phyloP scores from a whole-genome alignment of 139 green algal genomes.

The Chlorella sp. region DNA sequence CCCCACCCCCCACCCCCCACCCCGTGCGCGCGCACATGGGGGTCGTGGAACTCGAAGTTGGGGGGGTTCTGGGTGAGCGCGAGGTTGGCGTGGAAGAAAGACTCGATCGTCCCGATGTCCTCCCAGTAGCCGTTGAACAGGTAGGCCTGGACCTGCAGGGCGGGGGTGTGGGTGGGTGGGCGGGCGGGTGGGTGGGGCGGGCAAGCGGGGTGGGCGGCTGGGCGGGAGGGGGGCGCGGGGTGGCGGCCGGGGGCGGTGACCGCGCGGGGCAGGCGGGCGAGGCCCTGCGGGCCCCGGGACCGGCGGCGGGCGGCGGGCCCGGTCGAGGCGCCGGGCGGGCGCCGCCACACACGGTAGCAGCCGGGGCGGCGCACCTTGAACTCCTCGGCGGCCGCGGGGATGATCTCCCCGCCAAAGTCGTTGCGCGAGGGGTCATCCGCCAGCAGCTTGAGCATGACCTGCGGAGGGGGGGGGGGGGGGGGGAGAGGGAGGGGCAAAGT shows the following conservation, averaged over 20 bases:
- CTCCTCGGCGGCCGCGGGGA: slow-evolving; percentile 73
- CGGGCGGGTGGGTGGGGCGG: neutral
- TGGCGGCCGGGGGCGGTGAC: too few species aligned
- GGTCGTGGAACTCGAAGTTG: slow-evolving; percentile 98
- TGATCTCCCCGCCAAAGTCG: slow-evolving; percentile 99
- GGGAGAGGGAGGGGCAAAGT: neutral
- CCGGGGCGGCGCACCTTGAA: slow-evolving; percentile 17
- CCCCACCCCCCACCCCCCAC: too few species aligned
- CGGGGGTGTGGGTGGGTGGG: slow-evolving; percentile 1
- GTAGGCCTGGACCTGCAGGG: slow-evolving; percentile 82
- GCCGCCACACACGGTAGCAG: too few species aligned
- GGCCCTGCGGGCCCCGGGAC: too few species aligned
- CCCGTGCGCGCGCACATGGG: too few species aligned
- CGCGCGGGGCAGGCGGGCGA: too few species aligned
- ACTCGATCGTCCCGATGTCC: slow-evolving; percentile 99
- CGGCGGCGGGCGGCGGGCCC: too few species aligned
- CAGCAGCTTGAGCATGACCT: slow-evolving; percentile 20
- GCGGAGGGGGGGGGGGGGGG: neutral
- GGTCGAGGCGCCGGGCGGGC: too few species aligned
- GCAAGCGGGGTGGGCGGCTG: too few species aligned
- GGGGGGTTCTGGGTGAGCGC: slow-evolving; percentile 82
- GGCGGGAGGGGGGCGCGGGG: too few species aligned
- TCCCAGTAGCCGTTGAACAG: slow-evolving; percentile 99
- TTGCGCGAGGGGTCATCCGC: slow-evolving; percentile 80
- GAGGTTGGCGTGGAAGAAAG: slow-evolving; percentile 99